Evolutionary conservation across 345 rosid species (phyloP), one percentile per base, ranked within the genome.

Genomic region (Alliaria petiolata): DNA sequence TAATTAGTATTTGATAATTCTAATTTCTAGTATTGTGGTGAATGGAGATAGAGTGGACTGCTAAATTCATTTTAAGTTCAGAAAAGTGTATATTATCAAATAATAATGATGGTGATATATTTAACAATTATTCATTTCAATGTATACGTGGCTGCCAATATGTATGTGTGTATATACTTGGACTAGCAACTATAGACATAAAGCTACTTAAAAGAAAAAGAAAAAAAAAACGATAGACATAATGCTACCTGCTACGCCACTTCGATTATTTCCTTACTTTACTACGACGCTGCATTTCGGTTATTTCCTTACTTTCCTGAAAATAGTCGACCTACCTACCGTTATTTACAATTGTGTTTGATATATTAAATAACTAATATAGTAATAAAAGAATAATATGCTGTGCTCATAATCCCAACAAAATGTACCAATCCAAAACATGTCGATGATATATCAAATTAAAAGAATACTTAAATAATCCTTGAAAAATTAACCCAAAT

Each of bases 241-340:
- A 11, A 47, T 58, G 47, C 46, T 69, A 33, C 72, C 72, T 54
- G 62, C 62, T 44, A 45, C 63, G 72, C 25, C 62, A 69, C 73
- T 69, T 34, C 38, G 55, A 33, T 33, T 20, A 36, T 14, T 53
- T 45, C 57, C 17, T 69, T 67, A 44, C 64, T 54, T 67, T 13
- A 51, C 40, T 66, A 39, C 60, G 22, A 65, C 47, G 70, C 7
- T 65, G 58, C 25, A 65, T 25, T 28, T 36, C 49, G 8, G 20
- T 13, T 38, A 9, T 25, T n/a, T 22, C 36, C 20, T 67, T 49
- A 14, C 33, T 52, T 31, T 46, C 10, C 28, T 52, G 5, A 12
- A 52, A 28, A 28, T 8, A 40, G 42, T 28, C 31, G 7, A 53
- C 71, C 71, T 40, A 53, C 71, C 71, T 40, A 53, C 51, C 19